Conservation (phyloP, 192 early-diverging fungal genomes). For the Ramicandelaber brevisporus region DNA sequence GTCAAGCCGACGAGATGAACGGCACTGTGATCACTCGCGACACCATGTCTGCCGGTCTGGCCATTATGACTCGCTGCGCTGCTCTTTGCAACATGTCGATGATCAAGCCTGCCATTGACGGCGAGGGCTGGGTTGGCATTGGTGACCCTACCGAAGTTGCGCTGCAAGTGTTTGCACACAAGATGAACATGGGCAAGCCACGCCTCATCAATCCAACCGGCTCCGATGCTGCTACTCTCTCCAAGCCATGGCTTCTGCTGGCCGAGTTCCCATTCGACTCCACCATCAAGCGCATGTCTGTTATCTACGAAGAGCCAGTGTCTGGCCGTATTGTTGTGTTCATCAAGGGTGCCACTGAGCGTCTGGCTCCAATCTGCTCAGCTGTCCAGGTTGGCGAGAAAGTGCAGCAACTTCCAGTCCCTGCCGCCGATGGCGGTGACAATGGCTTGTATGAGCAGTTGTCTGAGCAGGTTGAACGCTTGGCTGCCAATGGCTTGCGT, state of each 20-base stretch:
- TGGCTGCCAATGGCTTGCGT: constrained; percentile 69
- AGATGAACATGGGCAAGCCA: constrained; percentile 40
- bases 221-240: neutral
- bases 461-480: constrained; percentile 28
- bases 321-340: constrained; percentile 23
- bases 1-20: too few relatives aligned
- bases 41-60: constrained; percentile 17
- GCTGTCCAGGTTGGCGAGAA: constrained; percentile 5
- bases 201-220: constrained; percentile 2
- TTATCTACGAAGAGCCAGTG: constrained; percentile 24
- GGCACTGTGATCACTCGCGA: constrained; percentile 9
- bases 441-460: constrained; percentile 16
- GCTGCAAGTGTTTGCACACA: constrained; percentile 59
- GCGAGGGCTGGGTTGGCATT: constrained; percentile 33
- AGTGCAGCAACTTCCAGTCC: constrained; percentile 7
- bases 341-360: constrained; percentile 84
- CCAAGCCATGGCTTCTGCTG: constrained; percentile 15
- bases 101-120: constrained; percentile 26
- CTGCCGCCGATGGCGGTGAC: constrained; percentile 6
- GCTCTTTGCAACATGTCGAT: constrained; percentile 71
- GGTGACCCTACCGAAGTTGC: constrained; percentile 97
- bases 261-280: constrained; percentile 79
- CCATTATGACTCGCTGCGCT: constrained; percentile 37
- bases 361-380: constrained; percentile 42
- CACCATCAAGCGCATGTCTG: constrained; percentile 90